Evolutionary conservation across 169 alveolate species (phyloP), one percentile per base, ranked within the genome.

Genomic region (Plasmodium coatneyi): DNA sequence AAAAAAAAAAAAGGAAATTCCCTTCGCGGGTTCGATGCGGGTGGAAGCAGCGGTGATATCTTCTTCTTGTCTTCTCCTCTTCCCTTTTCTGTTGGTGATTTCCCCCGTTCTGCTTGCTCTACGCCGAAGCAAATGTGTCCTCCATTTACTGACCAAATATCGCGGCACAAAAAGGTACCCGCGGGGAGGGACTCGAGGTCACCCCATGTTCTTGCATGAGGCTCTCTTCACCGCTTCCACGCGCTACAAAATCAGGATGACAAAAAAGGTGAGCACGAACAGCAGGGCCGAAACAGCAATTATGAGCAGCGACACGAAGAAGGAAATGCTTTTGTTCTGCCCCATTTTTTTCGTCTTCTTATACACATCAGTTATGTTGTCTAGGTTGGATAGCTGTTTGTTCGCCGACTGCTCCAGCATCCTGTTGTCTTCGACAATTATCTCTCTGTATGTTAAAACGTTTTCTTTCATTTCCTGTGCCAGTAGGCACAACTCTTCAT

Each of bases 381-480:
- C 93, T 7, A 87, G 19, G 30, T 78, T 87, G 10, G 39, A 34
- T 14, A 10, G 2, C 32, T 87, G 93, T 41, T 87, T 87, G 16
- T 36, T 39, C 30, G 81, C 89, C 12, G 93, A 74, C 71, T 78
- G 30, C 28, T 87, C 93, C 41, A 87, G 80, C 25, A 80, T 60
- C 46, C 16, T 25, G 32, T 87, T 76, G 32, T 87, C 93, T 14
- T 87, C 80, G 28, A 19, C 46, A 34, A 87, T 54, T 30, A 87
- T 87, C 1, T 87, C 78, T 60, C 87, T 87, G 22, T 78, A 87
- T 7, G 93, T 79, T 66, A 87, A 78, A 5, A 79, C 93, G 80
- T 87, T 87, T 87, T 87, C 93, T 78, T 87, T 87, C 93, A 87
- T 87, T 78, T 87, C 93, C 71, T 87, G 93, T 19, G 93, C 93